phyloP scores from a whole-genome alignment of 331 rosid genomes.

The Rhamnella rubrinervis region DNA sequence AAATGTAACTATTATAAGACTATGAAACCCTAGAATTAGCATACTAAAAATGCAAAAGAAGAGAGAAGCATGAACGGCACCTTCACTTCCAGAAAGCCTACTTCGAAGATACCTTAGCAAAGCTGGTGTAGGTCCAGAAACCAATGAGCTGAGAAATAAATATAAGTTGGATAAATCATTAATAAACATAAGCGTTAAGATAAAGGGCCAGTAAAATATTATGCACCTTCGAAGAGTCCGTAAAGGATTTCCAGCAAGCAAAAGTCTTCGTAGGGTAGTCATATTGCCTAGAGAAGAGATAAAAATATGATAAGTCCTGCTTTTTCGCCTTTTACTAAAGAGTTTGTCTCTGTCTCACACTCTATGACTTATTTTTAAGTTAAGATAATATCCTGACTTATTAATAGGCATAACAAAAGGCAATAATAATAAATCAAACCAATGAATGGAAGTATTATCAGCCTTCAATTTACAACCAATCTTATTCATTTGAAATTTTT shows the following conservation, averaged over 20 bases:
- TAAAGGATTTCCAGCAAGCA: constrained; percentile 80
- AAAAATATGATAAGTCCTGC: background rate
- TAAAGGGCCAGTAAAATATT: constrained; percentile 15
- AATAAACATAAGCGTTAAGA: constrained; percentile 10
- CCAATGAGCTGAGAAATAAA: constrained; percentile 68
- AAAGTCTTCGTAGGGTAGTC: constrained; percentile 84
- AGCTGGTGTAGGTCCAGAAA: constrained; percentile 79
- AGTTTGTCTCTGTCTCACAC: background rate
- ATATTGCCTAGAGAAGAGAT: constrained; percentile 66
- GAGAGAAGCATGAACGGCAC: constrained; percentile 30
- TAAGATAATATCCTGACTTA: no score
- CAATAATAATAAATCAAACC: no score
- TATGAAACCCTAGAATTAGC: background rate
- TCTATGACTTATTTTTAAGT: no score
- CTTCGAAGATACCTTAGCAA: constrained; percentile 72
- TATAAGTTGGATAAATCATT: constrained; percentile 23
- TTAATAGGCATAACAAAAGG: no score
- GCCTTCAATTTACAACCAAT: no score
- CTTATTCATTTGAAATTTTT: no score
- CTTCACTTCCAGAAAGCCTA: constrained; percentile 85
- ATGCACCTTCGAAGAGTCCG: constrained; percentile 84
- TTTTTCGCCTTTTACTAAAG: background rate
- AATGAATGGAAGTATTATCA: no score
- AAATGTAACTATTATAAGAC: background rate
- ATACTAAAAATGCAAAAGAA: background rate